Evolutionary conservation across 148 eudicot genomes (phyloP), one percentile per base, ranked within the genome.

Genomic region (Amaranthus hypochondriacus): DNA sequence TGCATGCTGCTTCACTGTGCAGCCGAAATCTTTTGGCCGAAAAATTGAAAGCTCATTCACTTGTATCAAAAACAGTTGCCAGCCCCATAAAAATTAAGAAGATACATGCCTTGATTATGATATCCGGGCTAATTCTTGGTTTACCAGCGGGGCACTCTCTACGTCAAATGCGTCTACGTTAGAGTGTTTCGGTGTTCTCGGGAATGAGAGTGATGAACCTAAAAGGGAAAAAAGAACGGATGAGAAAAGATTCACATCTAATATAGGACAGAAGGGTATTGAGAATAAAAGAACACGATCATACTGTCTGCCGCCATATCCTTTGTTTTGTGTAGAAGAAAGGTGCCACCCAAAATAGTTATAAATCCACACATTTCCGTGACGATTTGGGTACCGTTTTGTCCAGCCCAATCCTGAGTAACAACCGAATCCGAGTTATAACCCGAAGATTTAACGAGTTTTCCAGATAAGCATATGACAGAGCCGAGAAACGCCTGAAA

Each of bases 321-420:
- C 69, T 84, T 84, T 6, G 90, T 84, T 71, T 81, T 81, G 71
- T 87, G 90, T 48, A 87, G 87, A 79, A 87, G 90, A 77, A 87
- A 87, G 58, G 88, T 83, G 56, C 88, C 90, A 0, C 77, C 81
- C 51, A 87, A 79, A 69, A 87, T 87, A 62, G 90, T 84, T 66
- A 84, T 86, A 66, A 87, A 87, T 44, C 90, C 90, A 77, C 88
- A 87, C 77, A 87, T 69, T 73, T 87, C 90, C 0, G 88, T 84
- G 13, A 83, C 81, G 56, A 87, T 87, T 62, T 87, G 88, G 68
- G 80, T 77, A 43, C 84, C 76, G 58, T 77, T 83, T 77, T 87
- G 90, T 12, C 83, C 80, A 62, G 74, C 83, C 87, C 88, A 87
- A 48, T 87, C 90, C 90, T 87, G 79, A 63, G 77, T 43, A 15